Evolutionary conservation across 2,329 filamentous ascomycete species (phyloP), one percentile per base, ranked within the genome.

Genomic region (Xylariaceae sp.): DNA sequence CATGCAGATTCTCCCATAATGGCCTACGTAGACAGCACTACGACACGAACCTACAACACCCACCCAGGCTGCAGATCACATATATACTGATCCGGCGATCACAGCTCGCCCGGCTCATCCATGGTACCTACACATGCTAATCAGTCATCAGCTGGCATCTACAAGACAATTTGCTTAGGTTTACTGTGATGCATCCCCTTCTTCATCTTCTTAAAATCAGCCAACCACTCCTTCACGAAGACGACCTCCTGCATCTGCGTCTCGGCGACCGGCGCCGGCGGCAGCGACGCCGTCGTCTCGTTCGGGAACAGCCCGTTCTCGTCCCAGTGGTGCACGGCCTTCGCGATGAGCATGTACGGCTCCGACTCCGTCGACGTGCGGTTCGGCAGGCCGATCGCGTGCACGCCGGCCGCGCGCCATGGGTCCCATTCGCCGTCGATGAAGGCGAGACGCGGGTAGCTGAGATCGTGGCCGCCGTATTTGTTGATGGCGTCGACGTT

Each of bases 321-420:
- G 65, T 90, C 88, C 87, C 88, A 94, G 70, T 93, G 89, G 72
- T 95, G 90, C 17, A 92, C 88, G 0, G 84, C 89, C 80, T 61
- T 55, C 35, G 11, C 76, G 51, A 95, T 90, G 51, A 93, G 70
- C n/a, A 90, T 79, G 63, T 87, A 89, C 0, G 90, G 90, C 75
- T 92, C 82, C 52, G 78, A 80, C 0, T 77, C 74, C 0, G 88
- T 89, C 50, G 81, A 88, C 11, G 76, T 73, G 17, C 88, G 78
- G 35, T 77, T 74, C 0, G 79, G 77, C 0, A 85, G 80, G 1
- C 78, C 81, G n/a, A 84, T 81, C 0, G 85, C 86, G 53, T 93
- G 86, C 0, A 88, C 84, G 0, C 87, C 88, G 0, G 88, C 88
- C 0, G 85, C 83, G 15, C 87, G 82, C 91, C 91, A 96, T 0